phyloP scores from a whole-genome alignment of 139 green algal species.

The Monoraphidium neglectum region DNA sequence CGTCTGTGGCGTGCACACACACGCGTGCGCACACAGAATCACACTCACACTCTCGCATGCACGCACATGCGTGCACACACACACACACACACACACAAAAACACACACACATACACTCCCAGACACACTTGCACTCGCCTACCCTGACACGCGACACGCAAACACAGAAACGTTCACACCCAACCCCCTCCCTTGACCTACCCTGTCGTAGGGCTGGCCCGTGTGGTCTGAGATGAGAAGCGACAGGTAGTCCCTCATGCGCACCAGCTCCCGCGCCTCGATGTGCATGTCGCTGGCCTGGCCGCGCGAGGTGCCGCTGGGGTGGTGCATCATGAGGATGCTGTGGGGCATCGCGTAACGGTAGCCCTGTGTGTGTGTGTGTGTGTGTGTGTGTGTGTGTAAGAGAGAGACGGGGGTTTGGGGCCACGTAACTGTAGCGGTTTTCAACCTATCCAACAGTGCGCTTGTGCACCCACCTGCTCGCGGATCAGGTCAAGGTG shows the following conservation, averaged over 20 bases:
- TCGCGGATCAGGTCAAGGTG: neutral
- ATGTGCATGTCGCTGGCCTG: constrained; percentile 98
- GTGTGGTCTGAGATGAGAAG: constrained; percentile 77
- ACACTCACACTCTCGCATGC: too few species aligned
- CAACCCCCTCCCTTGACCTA: constrained; percentile 15
- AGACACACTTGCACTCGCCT: neutral
- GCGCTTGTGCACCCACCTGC: too few species aligned
- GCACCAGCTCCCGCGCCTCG: constrained; percentile 94
- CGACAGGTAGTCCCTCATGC: constrained; percentile 91
- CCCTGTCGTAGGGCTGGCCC: constrained; percentile 82
- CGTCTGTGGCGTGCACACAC: too few species aligned
- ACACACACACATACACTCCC: too few species aligned
- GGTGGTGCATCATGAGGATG: constrained; percentile 97
- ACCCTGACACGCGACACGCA: neutral
- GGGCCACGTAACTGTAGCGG: too few species aligned
- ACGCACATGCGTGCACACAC: neutral
- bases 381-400: too few species aligned
- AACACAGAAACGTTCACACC: neutral
- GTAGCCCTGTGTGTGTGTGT: too few species aligned
- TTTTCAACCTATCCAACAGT: too few species aligned
- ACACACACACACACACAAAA: neutral
- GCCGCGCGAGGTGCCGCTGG: constrained; percentile 87
- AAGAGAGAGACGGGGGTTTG: too few species aligned
- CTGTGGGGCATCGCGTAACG: constrained; percentile 89
- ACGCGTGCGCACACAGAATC: too few species aligned